phyloP scores from a whole-genome alignment of 164 flowering plant genomes.

The Kingdonia uniflora region DNA sequence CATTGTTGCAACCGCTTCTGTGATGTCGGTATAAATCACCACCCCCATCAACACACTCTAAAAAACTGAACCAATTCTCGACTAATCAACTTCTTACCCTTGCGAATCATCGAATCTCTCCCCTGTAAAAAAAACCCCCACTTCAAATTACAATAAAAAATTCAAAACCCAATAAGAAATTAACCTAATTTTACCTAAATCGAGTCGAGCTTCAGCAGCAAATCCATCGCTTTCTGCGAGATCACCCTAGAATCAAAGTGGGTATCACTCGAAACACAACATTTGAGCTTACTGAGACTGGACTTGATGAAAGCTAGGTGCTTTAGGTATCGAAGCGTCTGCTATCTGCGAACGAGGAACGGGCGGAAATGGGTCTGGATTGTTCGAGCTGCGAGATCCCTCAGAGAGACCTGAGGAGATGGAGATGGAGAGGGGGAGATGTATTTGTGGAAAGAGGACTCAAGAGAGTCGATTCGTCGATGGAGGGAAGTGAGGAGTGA shows the following conservation, averaged over 20 bases:
- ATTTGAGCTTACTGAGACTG: conserved; percentile 42
- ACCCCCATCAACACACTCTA: conserved; percentile 48
- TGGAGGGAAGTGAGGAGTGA: conserved; percentile 37
- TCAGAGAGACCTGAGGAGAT: conserved; percentile 25
- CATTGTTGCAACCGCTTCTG: too few species aligned
- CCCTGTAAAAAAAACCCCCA: conserved; percentile 23
- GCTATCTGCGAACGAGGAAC: too few species aligned
- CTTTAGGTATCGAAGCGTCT: too few species aligned
- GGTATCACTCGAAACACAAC: conserved; percentile 30
- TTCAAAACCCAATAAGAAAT: background rate
- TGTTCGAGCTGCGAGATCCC: conserved; percentile 64
- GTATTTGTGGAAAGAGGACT: too few species aligned
- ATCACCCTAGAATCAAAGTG: too few species aligned
- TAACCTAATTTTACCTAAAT: conserved; percentile 40
- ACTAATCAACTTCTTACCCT: conserved; percentile 41
- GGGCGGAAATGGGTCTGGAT: too few species aligned
- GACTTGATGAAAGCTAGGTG: too few species aligned
- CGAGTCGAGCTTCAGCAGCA: conserved; percentile 57
- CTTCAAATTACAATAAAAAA: conserved; percentile 10
- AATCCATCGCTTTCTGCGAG: too few species aligned
- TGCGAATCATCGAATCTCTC: conserved; percentile 48
- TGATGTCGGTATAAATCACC: too few species aligned
- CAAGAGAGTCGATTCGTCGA: conserved; percentile 46
- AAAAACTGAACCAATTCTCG: conserved; percentile 42
- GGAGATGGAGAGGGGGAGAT: conserved; percentile 29